Evolutionary conservation across 306 rosid species (phyloP), one percentile per base, ranked within the genome.

Genomic region (Rosa rugosa): DNA sequence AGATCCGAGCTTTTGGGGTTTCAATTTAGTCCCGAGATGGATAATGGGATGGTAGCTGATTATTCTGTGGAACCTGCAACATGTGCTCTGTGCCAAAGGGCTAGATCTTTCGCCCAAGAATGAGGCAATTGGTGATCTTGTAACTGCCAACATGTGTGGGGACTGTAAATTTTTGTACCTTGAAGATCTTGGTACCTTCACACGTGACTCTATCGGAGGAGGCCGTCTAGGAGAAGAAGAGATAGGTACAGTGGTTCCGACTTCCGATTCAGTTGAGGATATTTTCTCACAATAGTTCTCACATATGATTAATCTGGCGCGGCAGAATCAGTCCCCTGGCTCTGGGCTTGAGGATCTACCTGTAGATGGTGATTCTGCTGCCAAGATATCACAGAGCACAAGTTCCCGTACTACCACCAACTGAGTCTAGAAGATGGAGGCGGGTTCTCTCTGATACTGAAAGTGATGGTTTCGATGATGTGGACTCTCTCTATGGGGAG

Each of bases 151-250:
- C 74, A 79, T 93, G 46, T 96, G 99, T 51, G 96, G 93, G 53
- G 98, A 96, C 77, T 96, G 98, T 87, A 91, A 93, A 74, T 93
- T 93, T 88, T 85, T 96, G 78, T 80, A 90, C 70, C 90, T 89
- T 25, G 99, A 96, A 84, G 97, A 91, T 82, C 74, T 77, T 77
- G 89, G 86, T 75, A 84, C 66, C 56, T 90, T 86, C 38, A 4
- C 63, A 17, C 91, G 27, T 60, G 80, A 81, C 50, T 72, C 89
- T 75, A 79, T 78, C 79, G 31, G 23, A 85, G 65, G 73, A 85
- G 82, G 69, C 69, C 87, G 36, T 80, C 71, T 18, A 81, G 97
- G 76, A 83, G 85, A 69, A 79, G 93, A 82, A 86, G 97, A 85
- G 80, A 84, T 75, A 87, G 92, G 84, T 73, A 83, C 73, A 75